phyloP scores from a whole-genome alignment of 2,329 filamentous ascomycete species.

The Sporothrix dimorphospora region DNA sequence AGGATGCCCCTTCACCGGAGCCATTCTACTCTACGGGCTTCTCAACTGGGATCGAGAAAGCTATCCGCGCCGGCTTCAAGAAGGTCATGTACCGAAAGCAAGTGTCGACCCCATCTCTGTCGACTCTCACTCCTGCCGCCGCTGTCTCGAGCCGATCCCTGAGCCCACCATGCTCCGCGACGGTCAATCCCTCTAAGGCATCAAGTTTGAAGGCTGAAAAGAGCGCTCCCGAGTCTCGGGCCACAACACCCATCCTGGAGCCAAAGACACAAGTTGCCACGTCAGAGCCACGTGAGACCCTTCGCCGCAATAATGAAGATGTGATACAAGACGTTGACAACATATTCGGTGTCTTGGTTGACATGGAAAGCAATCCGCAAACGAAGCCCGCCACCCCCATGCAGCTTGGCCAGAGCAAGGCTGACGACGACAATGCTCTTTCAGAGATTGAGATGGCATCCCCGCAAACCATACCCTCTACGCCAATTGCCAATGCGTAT shows the following conservation, averaged over 20 bases:
- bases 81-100: slow-evolving; percentile 26
- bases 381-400: background rate
- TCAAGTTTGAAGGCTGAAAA: background rate
- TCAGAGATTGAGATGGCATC: background rate
- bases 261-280: background rate
- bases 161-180: background rate
- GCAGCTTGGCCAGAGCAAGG: background rate
- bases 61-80: slow-evolving; percentile 27
- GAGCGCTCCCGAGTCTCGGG: background rate
- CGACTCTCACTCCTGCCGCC: background rate
- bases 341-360: slow-evolving; percentile 29
- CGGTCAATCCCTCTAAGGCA: background rate
- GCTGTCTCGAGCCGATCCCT: background rate
- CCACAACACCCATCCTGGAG: background rate
- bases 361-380: slow-evolving; percentile 19
- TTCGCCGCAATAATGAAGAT: background rate
- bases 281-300: background rate
- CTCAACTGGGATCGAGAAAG: slow-evolving; percentile 27
- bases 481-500: slow-evolving; percentile 31
- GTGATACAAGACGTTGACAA: slow-evolving; percentile 29
- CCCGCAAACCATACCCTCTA: slow-evolving; percentile 25
- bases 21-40: background rate
- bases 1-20: background rate
- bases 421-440: background rate
- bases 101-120: background rate